These are phyloP conservation scores for Ploettnerulaceae sp. DNA, from an alignment of 2,329 filamentous ascomycete species.

Conservation along the genomic window DNA sequence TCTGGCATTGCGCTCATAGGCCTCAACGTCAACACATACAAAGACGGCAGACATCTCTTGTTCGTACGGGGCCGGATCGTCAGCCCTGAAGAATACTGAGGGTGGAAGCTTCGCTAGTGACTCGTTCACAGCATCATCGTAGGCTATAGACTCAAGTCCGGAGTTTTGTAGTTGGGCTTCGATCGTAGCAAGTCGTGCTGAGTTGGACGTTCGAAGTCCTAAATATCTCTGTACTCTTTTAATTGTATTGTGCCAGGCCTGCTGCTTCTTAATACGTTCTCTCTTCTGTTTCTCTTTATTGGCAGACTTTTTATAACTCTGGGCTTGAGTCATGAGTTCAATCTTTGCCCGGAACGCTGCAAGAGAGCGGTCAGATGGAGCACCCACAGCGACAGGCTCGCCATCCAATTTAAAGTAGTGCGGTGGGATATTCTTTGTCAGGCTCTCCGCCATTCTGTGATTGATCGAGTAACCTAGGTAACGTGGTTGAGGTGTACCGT, in stretches of 20 bases:
- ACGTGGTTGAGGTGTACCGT: slow-evolving; percentile 58
- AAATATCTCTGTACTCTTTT: slow-evolving; percentile 66
- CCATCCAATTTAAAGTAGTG: slow-evolving; percentile 25
- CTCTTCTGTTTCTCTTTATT: slow-evolving; percentile 47
- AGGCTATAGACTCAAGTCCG: slow-evolving; percentile 26
- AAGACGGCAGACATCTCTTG: slow-evolving; percentile 60
- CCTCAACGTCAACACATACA: slow-evolving; percentile 77
- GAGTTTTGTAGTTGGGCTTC: slow-evolving; percentile 23
- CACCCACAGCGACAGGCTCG: slow-evolving; percentile 25
- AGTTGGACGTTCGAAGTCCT: slow-evolving; percentile 47
- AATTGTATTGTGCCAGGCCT: slow-evolving; percentile 50
- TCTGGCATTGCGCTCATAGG: slow-evolving; percentile 62
- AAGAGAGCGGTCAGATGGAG: slow-evolving; percentile 37
- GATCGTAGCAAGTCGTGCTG: slow-evolving; percentile 13
- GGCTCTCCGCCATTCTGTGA: slow-evolving; percentile 31
- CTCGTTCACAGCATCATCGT: slow-evolving; percentile 27
- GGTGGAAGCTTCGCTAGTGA: slow-evolving; percentile 25
- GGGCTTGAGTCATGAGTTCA: slow-evolving; percentile 44
- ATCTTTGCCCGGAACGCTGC: slow-evolving; percentile 51
- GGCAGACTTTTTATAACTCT: slow-evolving; percentile 41
- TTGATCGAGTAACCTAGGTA: slow-evolving; percentile 57
- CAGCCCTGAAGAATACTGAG: slow-evolving; percentile 39
- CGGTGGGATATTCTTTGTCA: slow-evolving; percentile 32
- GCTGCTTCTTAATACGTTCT: slow-evolving; percentile 45
- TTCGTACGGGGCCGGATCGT: slow-evolving; percentile 40